Evolutionary conservation across 345 rosid species (phyloP).

Genomic region (Abelmoschus esculentus): DNA sequence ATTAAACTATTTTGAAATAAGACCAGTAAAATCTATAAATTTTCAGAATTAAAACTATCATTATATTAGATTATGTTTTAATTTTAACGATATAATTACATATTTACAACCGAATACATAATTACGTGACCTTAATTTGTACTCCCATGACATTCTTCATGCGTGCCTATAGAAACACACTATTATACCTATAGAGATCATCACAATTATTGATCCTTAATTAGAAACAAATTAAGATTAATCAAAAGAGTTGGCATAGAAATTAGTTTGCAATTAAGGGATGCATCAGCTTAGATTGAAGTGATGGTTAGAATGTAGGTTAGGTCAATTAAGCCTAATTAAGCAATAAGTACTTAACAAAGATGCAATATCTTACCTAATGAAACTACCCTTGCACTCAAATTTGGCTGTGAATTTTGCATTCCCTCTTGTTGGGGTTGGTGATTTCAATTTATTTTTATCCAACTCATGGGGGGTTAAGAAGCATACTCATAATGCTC

Average conservation of each 20-base stretch:
- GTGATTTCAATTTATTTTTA: no score
- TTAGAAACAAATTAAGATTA: neutral
- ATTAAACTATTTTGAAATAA: no score
- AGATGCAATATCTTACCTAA: constrained; percentile 2
- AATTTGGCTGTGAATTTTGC: neutral
- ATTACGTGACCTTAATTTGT: no score
- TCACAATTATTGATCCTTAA: neutral
- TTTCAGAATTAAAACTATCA: no score
- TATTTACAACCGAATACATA: no score
- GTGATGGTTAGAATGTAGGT: neutral
- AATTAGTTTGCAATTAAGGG: neutral
- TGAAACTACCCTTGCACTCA: neutral
- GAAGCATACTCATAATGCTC: neutral
- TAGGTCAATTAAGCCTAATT: neutral
- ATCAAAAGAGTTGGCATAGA: neutral
- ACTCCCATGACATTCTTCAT: no score
- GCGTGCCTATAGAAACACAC: neutral
- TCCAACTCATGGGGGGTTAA: neutral
- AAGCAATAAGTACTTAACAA: neutral
- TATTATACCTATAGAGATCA: neutral
- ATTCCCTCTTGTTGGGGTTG: neutral
- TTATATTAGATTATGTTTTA: no score
- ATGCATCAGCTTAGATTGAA: neutral
- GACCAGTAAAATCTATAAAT: no score
- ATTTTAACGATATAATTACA: no score